phyloP scores from a whole-genome alignment of 768 basidiomycete genomes.

The Russula compacta region DNA sequence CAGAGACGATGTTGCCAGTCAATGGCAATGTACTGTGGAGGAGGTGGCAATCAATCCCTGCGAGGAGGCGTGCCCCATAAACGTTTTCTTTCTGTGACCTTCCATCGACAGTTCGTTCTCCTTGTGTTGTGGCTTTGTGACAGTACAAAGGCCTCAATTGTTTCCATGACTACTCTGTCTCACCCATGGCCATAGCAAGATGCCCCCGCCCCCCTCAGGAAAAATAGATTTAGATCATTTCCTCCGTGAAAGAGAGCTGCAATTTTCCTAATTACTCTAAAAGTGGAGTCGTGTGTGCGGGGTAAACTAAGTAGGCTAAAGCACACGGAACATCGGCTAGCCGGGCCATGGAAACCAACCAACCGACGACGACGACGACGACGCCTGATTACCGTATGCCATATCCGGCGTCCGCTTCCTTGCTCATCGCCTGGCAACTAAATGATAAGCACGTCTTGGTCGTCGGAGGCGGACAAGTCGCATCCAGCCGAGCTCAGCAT shows the following conservation, averaged over 20 bases:
- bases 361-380: not conserved
- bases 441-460: conserved; percentile 75
- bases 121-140: not conserved
- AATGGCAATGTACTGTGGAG: not conserved
- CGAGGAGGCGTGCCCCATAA: not conserved
- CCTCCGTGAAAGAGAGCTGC: no score
- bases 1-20: not conserved
- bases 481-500: conserved; percentile 78
- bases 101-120: no score
- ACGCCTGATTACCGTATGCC: no score
- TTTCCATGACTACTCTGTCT: no score
- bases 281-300: no score
- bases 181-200: no score
- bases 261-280: no score
- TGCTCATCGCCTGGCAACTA: conserved; percentile 92
- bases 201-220: no score
- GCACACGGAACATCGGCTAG: not conserved
- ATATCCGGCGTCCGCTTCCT: conserved; percentile 49
- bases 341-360: not conserved
- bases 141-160: not conserved
- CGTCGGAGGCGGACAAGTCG: conserved; percentile 90
- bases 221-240: no score
- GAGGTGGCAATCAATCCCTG: not conserved
- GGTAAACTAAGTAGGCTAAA: not conserved
- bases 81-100: no score